Evolutionary conservation across 257 asterid genomes (phyloP).

Genomic region (Salvia rosmarinus): DNA sequence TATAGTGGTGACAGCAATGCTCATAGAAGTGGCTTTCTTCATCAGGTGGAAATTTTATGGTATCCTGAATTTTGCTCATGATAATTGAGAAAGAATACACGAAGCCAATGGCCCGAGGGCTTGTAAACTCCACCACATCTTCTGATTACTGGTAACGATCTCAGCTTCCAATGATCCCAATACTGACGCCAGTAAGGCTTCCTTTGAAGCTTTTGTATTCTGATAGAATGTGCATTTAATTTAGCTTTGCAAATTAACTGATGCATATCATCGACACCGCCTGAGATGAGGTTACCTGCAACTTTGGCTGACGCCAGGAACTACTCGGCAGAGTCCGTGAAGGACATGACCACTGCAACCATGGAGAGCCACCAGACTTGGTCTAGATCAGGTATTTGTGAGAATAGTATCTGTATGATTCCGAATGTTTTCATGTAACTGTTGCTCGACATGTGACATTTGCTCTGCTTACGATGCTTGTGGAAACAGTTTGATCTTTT

Average conservation of each 20-base stretch:
- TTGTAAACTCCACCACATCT: too few relatives aligned
- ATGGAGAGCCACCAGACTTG: slow-evolving; percentile 61
- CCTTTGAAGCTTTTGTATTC: slow-evolving; percentile 46
- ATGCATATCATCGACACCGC: too few relatives aligned
- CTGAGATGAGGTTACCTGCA: too few relatives aligned
- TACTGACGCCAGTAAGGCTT: slow-evolving; percentile 52
- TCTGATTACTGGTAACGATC: too few relatives aligned
- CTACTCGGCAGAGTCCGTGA: slow-evolving; percentile 55
- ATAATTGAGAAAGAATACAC: too few relatives aligned
- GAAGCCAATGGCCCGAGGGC: too few relatives aligned
- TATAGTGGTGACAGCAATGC: too few relatives aligned
- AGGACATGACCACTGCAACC: slow-evolving; percentile 59
- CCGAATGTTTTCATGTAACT: slow-evolving; percentile 58
- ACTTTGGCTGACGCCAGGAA: too few relatives aligned
- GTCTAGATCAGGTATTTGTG: slow-evolving; percentile 59
- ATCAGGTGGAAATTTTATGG: too few relatives aligned
- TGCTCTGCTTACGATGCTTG: slow-evolving; percentile 30
- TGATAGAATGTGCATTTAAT: not conserved
- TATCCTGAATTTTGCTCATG: too few relatives aligned
- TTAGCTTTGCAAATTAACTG: too few relatives aligned
- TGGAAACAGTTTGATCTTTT: slow-evolving; percentile 56
- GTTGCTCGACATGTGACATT: slow-evolving; percentile 49
- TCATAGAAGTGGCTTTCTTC: too few relatives aligned
- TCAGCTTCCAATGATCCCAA: slow-evolving; percentile 30
- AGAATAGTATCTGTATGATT: slow-evolving; percentile 43